Percentiles rank a stretch among this genome's conserved stretches.
phyloP scores from a whole-genome alignment of 495 filamentous ascomycete genomes.

The Neurospora sp. region DNA sequence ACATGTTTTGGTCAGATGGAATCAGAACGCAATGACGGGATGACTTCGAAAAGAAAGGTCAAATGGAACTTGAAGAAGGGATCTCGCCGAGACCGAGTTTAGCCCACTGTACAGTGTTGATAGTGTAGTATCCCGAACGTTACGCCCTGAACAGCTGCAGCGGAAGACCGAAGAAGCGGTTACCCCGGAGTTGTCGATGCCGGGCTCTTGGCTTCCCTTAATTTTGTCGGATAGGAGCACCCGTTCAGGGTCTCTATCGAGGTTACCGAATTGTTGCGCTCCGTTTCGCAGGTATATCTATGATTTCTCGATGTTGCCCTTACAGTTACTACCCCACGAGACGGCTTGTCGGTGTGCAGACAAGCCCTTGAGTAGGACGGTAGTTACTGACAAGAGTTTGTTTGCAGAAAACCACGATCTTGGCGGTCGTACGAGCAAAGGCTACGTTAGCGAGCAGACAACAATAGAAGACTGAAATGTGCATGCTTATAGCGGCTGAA shows the following conservation, averaged over 20 bases:
- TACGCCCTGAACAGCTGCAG: background rate
- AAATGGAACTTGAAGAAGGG: background rate
- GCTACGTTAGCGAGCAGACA: background rate
- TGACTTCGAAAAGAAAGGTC: background rate
- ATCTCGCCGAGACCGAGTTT: background rate
- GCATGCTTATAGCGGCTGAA: background rate
- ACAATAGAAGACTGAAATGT: background rate
- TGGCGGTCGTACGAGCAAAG: background rate
- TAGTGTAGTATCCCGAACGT: background rate
- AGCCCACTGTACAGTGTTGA: background rate
- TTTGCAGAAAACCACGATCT: background rate
- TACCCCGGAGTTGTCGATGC: background rate
- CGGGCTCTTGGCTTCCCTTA: background rate
- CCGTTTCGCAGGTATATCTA: background rate
- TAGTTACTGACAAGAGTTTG: background rate
- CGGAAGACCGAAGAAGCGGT: background rate
- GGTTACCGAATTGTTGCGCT: background rate
- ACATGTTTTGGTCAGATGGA: background rate
- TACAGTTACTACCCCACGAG: background rate
- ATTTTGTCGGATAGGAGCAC: background rate
- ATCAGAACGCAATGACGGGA: background rate
- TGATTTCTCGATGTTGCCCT: background rate
- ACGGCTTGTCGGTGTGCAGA: background rate
- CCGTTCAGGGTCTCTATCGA: background rate
- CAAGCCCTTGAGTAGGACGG: background rate